These are phyloP conservation scores for Gossypium lobatum DNA, from an alignment of 441 rosid species.

Conservation along the genomic window DNA sequence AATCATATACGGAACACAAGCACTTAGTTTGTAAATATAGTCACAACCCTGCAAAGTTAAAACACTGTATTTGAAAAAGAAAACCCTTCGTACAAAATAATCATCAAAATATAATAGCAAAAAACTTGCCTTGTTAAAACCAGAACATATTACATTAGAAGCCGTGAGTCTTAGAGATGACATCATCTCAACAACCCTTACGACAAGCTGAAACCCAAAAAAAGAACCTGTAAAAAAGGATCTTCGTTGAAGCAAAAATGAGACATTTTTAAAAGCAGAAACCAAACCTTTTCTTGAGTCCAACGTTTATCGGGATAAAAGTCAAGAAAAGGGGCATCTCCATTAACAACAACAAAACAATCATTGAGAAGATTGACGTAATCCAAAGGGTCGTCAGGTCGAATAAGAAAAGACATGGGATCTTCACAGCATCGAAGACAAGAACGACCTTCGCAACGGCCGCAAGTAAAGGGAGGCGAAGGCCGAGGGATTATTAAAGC, in stretches of 20 bases:
- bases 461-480: conserved; percentile 19
- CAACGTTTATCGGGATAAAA: conserved; percentile 31
- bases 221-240: not conserved
- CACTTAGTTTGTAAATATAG: not conserved
- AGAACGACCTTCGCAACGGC: conserved; percentile 27
- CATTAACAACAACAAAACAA: conserved; percentile 47
- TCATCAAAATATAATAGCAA: not conserved
- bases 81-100: not conserved
- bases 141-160: conserved; percentile 44
- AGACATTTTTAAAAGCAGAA: not conserved
- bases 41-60: not conserved
- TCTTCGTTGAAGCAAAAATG: not conserved
- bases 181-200: conserved; percentile 43
- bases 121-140: conserved; percentile 48
- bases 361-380: conserved; percentile 52
- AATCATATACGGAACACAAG: not conserved
- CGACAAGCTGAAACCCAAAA: conserved; percentile 44
- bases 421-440: conserved; percentile 34
- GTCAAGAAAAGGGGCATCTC: conserved; percentile 36
- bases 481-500: conserved; percentile 25
- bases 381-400: conserved; percentile 45
- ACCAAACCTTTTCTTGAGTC: conserved; percentile 55
- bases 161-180: conserved; percentile 14
- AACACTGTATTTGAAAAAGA: not conserved
- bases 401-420: conserved; percentile 37